Evolutionary conservation across 441 rosid genomes (phyloP).

Genomic region (Theobroma grandiflorum): DNA sequence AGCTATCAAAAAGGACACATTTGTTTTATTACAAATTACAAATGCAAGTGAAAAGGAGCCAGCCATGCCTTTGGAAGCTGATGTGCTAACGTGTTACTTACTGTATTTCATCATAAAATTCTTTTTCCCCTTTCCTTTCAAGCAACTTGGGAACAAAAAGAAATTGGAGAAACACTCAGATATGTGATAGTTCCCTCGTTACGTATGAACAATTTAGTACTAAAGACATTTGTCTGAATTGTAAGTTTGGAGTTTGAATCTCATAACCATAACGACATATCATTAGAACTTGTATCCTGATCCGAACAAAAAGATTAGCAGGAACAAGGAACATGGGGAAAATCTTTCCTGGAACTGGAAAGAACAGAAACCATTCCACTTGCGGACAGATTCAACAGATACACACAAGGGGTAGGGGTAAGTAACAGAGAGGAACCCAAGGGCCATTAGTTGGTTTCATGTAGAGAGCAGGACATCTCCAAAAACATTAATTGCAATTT

Average conservation of each 20-base stretch:
- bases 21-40: not conserved
- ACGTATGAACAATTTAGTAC: too few species aligned
- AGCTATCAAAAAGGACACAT: not conserved
- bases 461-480: not conserved
- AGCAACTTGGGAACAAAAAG: too few species aligned
- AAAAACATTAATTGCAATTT: not conserved
- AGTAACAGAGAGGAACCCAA: not conserved
- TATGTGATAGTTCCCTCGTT: too few species aligned
- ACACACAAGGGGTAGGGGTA: not conserved
- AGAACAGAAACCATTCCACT: not conserved
- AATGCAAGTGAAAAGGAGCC: not conserved
- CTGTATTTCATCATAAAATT: not conserved
- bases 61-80: not conserved
- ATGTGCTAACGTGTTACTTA: too few species aligned
- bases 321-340: not conserved
- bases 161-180: too few species aligned
- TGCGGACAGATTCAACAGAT: not conserved
- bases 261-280: not conserved
- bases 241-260: not conserved
- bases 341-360: constrained; percentile 3
- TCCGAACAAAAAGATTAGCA: not conserved
- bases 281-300: not conserved
- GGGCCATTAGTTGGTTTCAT: not conserved
- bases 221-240: too few species aligned
- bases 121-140: not conserved